Base-by-base conservation (phyloP, 208 protist species). In the Leishmania tropica region DNA sequence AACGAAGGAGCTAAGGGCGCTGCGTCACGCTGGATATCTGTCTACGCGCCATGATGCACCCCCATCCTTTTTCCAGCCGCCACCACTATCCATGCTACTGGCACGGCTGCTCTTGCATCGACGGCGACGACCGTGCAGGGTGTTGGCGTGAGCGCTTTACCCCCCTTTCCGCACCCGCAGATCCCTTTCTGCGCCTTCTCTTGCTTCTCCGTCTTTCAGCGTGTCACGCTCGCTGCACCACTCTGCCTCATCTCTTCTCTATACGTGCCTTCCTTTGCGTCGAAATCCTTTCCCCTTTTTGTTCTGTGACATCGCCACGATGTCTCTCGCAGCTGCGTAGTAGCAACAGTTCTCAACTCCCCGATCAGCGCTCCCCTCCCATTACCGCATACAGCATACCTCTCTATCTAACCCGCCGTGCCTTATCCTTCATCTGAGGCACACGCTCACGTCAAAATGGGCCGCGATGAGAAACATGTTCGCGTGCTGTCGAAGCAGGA, bases 401-500 rank as follows among this genome's bases (percentile, higher is more conserved):
- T 13, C 45, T 37, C 45, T 56, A 3, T 40, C 47, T 40, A 24
- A 8, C 42, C 71, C 7, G 5, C 64, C 19, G 19, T 6, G 47
- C 48, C 73, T 62, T 24, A 13, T 28, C 11, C 31, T 65, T 53
- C 0, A 42, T 58, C 68, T 8, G n/a, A 83, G 40, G 40, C 56
- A 79, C 28, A 53, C 70, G 75, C 56, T 24, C 68, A 62, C 54
- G 35, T 76, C 68, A 85, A 31, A 37, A 92, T 93, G 89, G 73
- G 79, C 45, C 87, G 89, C 84, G 84, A 88, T 45, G 71, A 88
- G 75, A 87, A 93, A 56, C 65, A 88, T 31, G 86, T 89, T 54
- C 89, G 87, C 62, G 89, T 93, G 83, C 86, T 97, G 80, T 93
- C 90, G 73, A 98, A 98, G 93, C 90, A 96, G 85, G 92, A 98